These are phyloP conservation scores for Crucihimalaya himalaica DNA, from an alignment of 345 rosid species.

Conservation along the genomic window DNA sequence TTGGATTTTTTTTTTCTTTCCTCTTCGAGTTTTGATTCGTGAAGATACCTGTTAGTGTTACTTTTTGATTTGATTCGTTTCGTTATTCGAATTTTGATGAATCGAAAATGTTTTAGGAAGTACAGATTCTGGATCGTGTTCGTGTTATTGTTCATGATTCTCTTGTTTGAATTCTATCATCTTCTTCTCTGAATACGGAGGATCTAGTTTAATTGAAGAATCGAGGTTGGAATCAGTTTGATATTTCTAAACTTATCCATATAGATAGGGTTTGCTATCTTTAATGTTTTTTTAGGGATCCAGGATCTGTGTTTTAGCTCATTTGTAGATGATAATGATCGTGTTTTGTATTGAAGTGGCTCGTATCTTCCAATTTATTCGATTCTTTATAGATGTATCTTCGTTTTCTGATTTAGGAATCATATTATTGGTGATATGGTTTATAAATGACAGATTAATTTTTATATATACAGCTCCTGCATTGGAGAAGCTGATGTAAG, in stretches of 20 bases:
- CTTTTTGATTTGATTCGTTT: not conserved
- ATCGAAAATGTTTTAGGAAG: constrained; percentile 8
- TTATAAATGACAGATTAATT: not conserved
- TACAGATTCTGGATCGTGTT: constrained; percentile 24
- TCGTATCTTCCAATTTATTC: not conserved
- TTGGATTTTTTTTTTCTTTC: not conserved
- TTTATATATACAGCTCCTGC: constrained; percentile 30
- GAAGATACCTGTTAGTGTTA: constrained; percentile 5
- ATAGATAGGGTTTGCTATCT: constrained; percentile 14
- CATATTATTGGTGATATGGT: not conserved
- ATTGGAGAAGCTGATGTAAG: constrained; percentile 45
- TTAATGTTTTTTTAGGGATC: not conserved
- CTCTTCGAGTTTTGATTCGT: not conserved
- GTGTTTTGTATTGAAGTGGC: not conserved
- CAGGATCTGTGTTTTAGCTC: constrained; percentile 19
- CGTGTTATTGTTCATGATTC: not conserved
- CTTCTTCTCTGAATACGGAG: not conserved
- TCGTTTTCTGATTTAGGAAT: constrained; percentile 5
- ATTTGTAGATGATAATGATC: constrained; percentile 1
- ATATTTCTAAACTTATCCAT: not conserved
- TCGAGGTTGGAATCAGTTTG: not conserved
- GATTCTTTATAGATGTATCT: not conserved
- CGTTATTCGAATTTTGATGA: constrained; percentile 8
- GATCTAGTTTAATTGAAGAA: constrained; percentile 1
- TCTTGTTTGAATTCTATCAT: not conserved